Conservation (phyloP, 352 stramenopile genomes). For the Globisporangium radiosum region DNA sequence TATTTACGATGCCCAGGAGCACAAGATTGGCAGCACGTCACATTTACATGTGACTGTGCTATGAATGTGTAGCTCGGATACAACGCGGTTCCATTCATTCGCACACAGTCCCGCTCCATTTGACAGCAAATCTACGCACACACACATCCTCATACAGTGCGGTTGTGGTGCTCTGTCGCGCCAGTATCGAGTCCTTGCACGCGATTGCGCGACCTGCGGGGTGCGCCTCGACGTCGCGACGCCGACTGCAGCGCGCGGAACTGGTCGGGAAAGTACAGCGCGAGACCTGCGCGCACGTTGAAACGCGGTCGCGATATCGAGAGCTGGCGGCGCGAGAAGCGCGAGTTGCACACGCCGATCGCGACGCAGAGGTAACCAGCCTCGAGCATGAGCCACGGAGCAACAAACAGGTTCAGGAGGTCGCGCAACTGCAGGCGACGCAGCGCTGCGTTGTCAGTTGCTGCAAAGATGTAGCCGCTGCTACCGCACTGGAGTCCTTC, state of each 20-base stretch:
- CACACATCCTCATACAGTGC: not conserved
- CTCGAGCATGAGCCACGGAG: slow-evolving; percentile 50
- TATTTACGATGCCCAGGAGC: too few species aligned
- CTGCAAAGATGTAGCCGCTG: slow-evolving; percentile 15
- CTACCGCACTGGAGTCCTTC: slow-evolving; percentile 43
- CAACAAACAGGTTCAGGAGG: slow-evolving; percentile 35
- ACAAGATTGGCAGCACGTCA: too few species aligned
- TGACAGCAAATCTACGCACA: too few species aligned
- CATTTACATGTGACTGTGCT: too few species aligned
- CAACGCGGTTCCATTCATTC: too few species aligned
- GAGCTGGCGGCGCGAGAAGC: slow-evolving; percentile 43
- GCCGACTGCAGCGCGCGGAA: not conserved
- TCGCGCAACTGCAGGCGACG: slow-evolving; percentile 30
- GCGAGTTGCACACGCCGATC: slow-evolving; percentile 48
- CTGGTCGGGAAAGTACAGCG: slow-evolving; percentile 31
- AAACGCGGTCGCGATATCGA: slow-evolving; percentile 53
- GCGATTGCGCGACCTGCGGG: not conserved
- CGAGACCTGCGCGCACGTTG: slow-evolving; percentile 51
- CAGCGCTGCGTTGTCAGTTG: slow-evolving; percentile 12
- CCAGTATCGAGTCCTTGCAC: not conserved
- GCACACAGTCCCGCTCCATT: too few species aligned
- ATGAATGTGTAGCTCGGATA: too few species aligned
- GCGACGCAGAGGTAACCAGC: slow-evolving; percentile 38
- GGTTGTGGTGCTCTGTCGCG: not conserved
- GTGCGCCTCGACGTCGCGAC: not conserved